Percentiles rank a stretch among this genome's conserved stretches.
phyloP scores from a whole-genome alignment of 1,284 basidiomycete genomes.

The Cystobasidium slooffiae region DNA sequence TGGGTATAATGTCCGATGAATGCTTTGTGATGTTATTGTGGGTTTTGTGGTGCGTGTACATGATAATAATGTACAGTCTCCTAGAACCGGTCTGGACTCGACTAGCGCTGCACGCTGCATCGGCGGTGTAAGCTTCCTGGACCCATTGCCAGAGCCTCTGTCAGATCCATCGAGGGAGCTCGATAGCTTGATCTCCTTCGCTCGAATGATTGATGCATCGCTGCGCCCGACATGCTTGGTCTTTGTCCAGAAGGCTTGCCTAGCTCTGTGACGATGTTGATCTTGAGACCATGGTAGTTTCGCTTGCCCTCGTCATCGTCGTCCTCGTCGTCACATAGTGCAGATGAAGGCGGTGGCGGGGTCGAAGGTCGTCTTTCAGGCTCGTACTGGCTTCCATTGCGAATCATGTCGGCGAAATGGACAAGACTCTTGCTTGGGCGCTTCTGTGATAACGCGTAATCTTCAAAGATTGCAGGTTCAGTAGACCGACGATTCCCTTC shows the following conservation, averaged over 20 bases:
- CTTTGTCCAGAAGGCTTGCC: background rate
- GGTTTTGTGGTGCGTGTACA: background rate
- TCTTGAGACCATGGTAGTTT: background rate
- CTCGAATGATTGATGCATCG: conserved; percentile 17
- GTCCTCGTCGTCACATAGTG: background rate
- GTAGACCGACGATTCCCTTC: background rate
- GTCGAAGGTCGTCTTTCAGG: conserved; percentile 6
- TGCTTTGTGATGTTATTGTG: background rate
- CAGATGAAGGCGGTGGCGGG: background rate
- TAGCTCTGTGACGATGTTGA: background rate
- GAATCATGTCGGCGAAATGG: conserved; percentile 13
- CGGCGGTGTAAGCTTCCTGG: conserved; percentile 3
- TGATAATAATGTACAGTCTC: background rate
- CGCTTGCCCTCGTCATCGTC: background rate
- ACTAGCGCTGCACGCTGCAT: conserved; percentile 4
- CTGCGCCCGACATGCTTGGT: background rate
- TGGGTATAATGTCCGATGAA: background rate
- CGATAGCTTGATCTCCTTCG: conserved; percentile 34
- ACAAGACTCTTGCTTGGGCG: conserved; percentile 5
- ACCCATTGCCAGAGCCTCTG: conserved; percentile 16
- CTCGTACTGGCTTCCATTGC: conserved; percentile 4
- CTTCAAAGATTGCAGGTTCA: background rate
- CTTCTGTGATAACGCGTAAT: background rate
- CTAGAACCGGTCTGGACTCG: background rate
- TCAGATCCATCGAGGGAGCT: conserved; percentile 25